Base-by-base conservation (phyloP, 345 rosid species). In the Acer negundo region DNA sequence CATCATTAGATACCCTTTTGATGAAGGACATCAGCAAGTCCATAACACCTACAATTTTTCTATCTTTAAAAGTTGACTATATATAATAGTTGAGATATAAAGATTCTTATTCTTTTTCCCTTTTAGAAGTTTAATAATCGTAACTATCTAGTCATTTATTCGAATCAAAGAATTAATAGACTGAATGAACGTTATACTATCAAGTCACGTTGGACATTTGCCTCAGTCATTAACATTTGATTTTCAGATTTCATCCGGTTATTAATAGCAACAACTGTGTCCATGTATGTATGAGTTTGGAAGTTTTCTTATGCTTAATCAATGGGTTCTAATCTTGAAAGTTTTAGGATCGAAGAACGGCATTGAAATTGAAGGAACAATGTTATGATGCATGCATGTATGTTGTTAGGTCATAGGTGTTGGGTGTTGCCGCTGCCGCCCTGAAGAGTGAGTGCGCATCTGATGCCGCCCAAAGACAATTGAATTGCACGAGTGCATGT, bases 91-190 rank as follows among this genome's bases (percentile, higher is more conserved):
- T 15, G 1, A 10, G 28, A 16, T 6, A 7, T n/a, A 73, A 61
- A 40, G 76, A 42, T 73, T 73, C 76, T 65, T 61, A 20, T 38
- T 56, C 15, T 20, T 35, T 13, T 69, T 23, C 28, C 2, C 22
- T n/a, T 46, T 44, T 46, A 20, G 62, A 58, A 58, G 4, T 35
- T 35, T 35, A 49, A 49, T 49, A 49, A 2, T 15, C 0, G 55
- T 3, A 13, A 12, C 55, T 1, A 49, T 13, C 55, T 3, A 49
- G 6, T 13, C 17, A 12, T 13, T 15, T 31, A 31, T 5, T 31
- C 35, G 35, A 2, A 31, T 28, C 35, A 28, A 1, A 2, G 3
- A 28, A 28, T 3, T 28, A 4, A 2, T 28, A 28, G 35, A 4
- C 4, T 31, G 35, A 31, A 31, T 31, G 35, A 31, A 4, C 0